Conservation (phyloP, 192 early-diverging fungal species). For the Chytriomyces sp. region DNA sequence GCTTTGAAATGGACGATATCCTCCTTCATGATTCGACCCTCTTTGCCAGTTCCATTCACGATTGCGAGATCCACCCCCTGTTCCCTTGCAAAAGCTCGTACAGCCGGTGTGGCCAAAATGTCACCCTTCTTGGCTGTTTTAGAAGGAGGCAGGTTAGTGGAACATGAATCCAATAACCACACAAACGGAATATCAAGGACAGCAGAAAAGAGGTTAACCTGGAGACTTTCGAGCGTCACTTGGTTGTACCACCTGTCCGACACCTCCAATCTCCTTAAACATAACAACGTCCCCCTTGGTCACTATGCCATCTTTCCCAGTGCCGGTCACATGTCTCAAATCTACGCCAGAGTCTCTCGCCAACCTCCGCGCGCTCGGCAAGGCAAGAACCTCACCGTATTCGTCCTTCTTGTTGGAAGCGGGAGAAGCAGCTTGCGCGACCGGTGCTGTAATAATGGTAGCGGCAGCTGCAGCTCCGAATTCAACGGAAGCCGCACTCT, state of each 20-base stretch:
- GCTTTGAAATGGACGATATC: conserved; percentile 70
- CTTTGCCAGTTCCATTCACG: conserved; percentile 81
- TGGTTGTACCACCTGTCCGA: too few relatives aligned
- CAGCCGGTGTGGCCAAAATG: conserved; percentile 84
- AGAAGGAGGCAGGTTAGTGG: neutral
- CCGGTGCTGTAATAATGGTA: conserved; percentile 1
- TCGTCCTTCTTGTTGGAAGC: neutral
- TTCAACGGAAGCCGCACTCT: conserved; percentile 8
- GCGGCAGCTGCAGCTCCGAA: neutral
- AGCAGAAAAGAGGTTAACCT: neutral
- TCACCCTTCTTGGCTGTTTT: neutral
- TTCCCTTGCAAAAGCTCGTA: conserved; percentile 83
- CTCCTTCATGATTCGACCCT: conserved; percentile 88
- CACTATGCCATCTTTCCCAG: conserved; percentile 81
- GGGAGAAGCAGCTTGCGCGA: neutral
- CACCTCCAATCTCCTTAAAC: conserved; percentile 30
- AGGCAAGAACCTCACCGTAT: conserved; percentile 59
- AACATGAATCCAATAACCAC: too few relatives aligned
- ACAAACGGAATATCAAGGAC: too few relatives aligned
- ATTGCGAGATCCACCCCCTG: conserved; percentile 70
- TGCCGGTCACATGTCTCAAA: conserved; percentile 69
- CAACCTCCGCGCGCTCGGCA: conserved; percentile 85
- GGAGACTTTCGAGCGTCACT: neutral
- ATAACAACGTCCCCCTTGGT: conserved; percentile 88
- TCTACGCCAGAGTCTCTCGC: conserved; percentile 81